These are phyloP conservation scores for Lecanicillium sp. DNA, from an alignment of 2,329 filamentous ascomycete species.

Conservation along the genomic window DNA sequence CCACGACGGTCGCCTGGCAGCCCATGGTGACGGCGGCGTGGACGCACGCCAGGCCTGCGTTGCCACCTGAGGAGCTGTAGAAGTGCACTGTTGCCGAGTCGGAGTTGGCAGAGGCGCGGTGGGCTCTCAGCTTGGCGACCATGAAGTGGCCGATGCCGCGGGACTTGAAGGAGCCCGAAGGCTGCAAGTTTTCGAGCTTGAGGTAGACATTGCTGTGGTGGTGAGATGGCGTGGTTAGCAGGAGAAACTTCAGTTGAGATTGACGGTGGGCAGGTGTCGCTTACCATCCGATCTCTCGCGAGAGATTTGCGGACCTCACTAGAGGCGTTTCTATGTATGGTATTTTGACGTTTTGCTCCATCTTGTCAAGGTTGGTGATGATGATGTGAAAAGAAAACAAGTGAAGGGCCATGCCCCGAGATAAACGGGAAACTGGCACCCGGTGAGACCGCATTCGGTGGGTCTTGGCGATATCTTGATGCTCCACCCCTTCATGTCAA, in stretches of 20 bases:
- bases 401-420: not conserved
- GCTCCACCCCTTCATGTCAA: no score
- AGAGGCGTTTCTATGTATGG: constrained; percentile 66
- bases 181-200: constrained; percentile 76
- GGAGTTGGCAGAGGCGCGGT: constrained; percentile 8
- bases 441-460: no score
- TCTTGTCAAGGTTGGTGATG: constrained; percentile 1
- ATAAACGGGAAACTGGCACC: not conserved
- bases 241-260: not conserved
- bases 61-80: constrained; percentile 68
- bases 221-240: not conserved
- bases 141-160: constrained; percentile 67
- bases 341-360: constrained; percentile 6
- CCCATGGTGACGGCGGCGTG: constrained; percentile 56
- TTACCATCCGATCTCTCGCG: constrained; percentile 60
- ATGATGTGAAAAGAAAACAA: not conserved
- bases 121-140: constrained; percentile 33
- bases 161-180: constrained; percentile 79
- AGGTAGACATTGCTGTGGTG: constrained; percentile 61
- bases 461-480: no score
- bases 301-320: constrained; percentile 56
- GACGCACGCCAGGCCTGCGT: constrained; percentile 74
- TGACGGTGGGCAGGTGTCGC: constrained; percentile 13
- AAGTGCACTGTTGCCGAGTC: constrained; percentile 41
- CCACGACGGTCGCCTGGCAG: constrained; percentile 61